Percentiles rank a stretch among this genome's conserved stretches.
phyloP scores from a whole-genome alignment of 768 basidiomycete species.

The Lactifluus rugatus region DNA sequence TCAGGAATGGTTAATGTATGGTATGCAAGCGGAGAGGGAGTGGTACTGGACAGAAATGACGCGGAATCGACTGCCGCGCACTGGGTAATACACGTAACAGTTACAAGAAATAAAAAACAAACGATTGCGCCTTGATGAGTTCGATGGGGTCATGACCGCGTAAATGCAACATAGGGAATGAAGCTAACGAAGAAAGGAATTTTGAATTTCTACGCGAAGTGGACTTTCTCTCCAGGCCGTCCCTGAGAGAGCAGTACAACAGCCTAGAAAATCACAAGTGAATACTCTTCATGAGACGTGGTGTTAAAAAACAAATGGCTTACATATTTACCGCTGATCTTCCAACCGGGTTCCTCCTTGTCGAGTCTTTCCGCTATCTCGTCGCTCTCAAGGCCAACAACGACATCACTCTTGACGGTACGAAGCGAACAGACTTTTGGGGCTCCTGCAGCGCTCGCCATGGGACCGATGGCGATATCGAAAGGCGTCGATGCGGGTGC shows the following conservation, averaged over 20 bases:
- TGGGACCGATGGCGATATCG: constrained; percentile 82
- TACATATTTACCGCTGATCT: constrained; percentile 95
- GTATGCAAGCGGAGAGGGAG: background rate
- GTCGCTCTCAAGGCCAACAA: constrained; percentile 77
- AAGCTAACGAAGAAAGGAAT: background rate
- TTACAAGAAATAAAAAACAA: constrained; percentile 13
- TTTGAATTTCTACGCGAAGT: constrained; percentile 41
- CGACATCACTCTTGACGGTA: constrained; percentile 93
- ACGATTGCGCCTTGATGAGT: background rate
- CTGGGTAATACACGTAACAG: constrained; percentile 6
- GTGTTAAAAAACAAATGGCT: constrained; percentile 27
- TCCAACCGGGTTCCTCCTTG: constrained; percentile 85
- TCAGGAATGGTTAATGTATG: constrained; percentile 1
- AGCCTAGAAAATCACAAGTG: constrained; percentile 39
- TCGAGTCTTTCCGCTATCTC: constrained; percentile 70
- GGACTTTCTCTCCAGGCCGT: constrained; percentile 79
- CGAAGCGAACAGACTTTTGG: constrained; percentile 79
- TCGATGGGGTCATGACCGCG: background rate
- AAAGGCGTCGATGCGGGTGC: constrained; percentile 84
- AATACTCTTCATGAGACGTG: background rate
- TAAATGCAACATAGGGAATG: background rate
- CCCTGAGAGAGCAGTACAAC: constrained; percentile 83
- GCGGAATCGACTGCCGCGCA: background rate
- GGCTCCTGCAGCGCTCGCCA: constrained; percentile 82
- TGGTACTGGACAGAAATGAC: background rate